phyloP scores from a whole-genome alignment of 768 basidiomycete genomes.

The Lactifluus pinguis region DNA sequence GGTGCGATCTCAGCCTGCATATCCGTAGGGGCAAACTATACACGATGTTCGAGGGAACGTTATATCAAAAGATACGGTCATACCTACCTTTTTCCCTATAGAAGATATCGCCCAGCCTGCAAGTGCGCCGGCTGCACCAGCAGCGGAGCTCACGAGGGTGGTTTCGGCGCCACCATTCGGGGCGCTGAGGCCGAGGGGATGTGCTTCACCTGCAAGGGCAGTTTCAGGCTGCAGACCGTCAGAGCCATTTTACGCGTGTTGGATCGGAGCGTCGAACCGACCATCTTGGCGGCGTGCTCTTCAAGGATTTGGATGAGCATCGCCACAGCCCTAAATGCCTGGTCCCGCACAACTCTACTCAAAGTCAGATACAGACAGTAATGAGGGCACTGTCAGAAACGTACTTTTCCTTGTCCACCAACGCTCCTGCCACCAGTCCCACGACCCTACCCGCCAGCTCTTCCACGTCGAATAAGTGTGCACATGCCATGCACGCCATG shows the following conservation, averaged over 20 bases:
- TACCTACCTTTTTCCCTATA: slow-evolving; percentile 64
- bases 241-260: neutral
- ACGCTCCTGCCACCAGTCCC: slow-evolving; percentile 67
- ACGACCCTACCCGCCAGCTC: slow-evolving; percentile 88
- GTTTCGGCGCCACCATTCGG: slow-evolving; percentile 25
- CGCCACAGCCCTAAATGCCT: slow-evolving; percentile 89
- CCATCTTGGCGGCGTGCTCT: slow-evolving; percentile 73
- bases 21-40: slow-evolving; percentile 2
- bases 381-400: slow-evolving; percentile 17
- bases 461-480: slow-evolving; percentile 80
- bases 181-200: slow-evolving; percentile 16
- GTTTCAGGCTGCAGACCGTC: slow-evolving; percentile 45
- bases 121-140: slow-evolving; percentile 84
- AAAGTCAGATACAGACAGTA: neutral
- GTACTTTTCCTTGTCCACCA: slow-evolving; percentile 92
- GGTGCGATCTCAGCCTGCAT: slow-evolving; percentile 6
- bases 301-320: slow-evolving; percentile 82
- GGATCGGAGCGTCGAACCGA: slow-evolving; percentile 28
- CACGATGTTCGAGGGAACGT: neutral
- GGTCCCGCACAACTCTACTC: slow-evolving; percentile 80
- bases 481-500: slow-evolving; percentile 93
- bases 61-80: neutral
- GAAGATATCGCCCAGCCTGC: slow-evolving; percentile 97
- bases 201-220: slow-evolving; percentile 22
- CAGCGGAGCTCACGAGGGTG: slow-evolving; percentile 72